Evolutionary conservation across 805 yeast species (phyloP).

Genomic region (Yarrowia sp.): DNA sequence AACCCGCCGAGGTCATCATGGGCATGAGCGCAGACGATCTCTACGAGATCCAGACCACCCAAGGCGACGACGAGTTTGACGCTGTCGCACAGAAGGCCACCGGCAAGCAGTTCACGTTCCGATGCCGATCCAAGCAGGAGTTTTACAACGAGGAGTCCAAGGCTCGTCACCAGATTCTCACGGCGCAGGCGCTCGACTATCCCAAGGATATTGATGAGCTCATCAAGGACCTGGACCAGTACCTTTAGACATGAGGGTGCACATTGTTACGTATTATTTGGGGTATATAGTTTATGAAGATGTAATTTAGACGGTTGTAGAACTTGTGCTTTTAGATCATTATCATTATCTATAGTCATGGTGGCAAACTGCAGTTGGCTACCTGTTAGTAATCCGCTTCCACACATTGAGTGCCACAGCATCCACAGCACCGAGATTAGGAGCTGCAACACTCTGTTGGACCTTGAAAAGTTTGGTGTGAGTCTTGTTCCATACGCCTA

Average conservation of each 20-base stretch:
- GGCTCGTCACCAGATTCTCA: conserved; percentile 73
- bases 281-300: background rate
- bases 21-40: conserved; percentile 67
- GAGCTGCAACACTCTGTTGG: conserved; percentile 25
- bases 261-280: background rate
- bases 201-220: conserved; percentile 46
- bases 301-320: no score
- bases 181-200: conserved; percentile 51
- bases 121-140: conserved; percentile 83
- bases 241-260: background rate
- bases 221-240: conserved; percentile 41
- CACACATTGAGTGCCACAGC: conserved; percentile 37
- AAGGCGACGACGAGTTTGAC: conserved; percentile 55
- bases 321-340: background rate
- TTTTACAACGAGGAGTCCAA: conserved; percentile 73
- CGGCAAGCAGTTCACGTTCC: conserved; percentile 74
- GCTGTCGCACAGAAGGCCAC: conserved; percentile 56
- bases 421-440: conserved; percentile 28
- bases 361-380: background rate
- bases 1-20: conserved; percentile 73
- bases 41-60: conserved; percentile 51
- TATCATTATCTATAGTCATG: background rate
- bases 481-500: conserved; percentile 31
- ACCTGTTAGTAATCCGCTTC: conserved; percentile 34
- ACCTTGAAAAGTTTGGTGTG: conserved; percentile 33